Percentiles rank a stretch among this genome's conserved stretches.
These are phyloP conservation scores for Wickerhamiella alocasiicola DNA, from an alignment of 805 yeast genomes.

Conservation along the genomic window DNA sequence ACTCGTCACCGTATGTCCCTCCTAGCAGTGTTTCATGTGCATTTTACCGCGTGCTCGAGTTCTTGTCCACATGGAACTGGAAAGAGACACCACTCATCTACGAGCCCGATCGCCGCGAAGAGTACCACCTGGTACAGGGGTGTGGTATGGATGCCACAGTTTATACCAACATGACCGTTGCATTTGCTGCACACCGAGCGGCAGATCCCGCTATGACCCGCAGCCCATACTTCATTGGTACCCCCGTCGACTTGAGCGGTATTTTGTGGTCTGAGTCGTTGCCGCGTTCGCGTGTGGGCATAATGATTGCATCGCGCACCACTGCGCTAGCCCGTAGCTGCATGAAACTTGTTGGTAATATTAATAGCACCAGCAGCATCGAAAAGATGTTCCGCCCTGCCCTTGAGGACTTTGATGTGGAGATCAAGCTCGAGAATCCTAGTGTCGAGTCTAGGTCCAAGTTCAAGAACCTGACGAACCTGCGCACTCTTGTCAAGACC, in stretches of 20 bases:
- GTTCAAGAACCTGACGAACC: slow-evolving; percentile 32
- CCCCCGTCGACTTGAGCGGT: slow-evolving; percentile 79
- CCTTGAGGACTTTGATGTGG: slow-evolving; percentile 71
- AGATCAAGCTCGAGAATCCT: slow-evolving; percentile 43
- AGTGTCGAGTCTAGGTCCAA: slow-evolving; percentile 32
- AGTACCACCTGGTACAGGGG: slow-evolving; percentile 22
- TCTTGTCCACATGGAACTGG: slow-evolving; percentile 88
- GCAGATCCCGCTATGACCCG: slow-evolving; percentile 72
- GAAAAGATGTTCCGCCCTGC: slow-evolving; percentile 67
- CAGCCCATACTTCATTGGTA: slow-evolving; percentile 70
- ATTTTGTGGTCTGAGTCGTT: slow-evolving; percentile 60
- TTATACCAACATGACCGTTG: slow-evolving; percentile 47
- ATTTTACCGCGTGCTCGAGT: slow-evolving; percentile 58
- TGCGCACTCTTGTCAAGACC: slow-evolving; percentile 28
- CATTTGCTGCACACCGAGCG: slow-evolving; percentile 56
- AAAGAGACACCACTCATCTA: slow-evolving; percentile 70
- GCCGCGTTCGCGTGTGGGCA: slow-evolving; percentile 32
- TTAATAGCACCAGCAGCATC: slow-evolving; percentile 25
- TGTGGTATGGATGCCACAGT: slow-evolving; percentile 41
- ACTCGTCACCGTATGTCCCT: slow-evolving; percentile 68
- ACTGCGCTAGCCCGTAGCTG: slow-evolving; percentile 81
- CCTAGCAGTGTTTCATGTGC: slow-evolving; percentile 77
- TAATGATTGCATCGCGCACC: slow-evolving; percentile 76
- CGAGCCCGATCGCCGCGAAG: slow-evolving; percentile 40
- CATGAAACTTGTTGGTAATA: slow-evolving; percentile 38